Conservation (phyloP, 805 yeast species). For the Yarrowia sp. region DNA sequence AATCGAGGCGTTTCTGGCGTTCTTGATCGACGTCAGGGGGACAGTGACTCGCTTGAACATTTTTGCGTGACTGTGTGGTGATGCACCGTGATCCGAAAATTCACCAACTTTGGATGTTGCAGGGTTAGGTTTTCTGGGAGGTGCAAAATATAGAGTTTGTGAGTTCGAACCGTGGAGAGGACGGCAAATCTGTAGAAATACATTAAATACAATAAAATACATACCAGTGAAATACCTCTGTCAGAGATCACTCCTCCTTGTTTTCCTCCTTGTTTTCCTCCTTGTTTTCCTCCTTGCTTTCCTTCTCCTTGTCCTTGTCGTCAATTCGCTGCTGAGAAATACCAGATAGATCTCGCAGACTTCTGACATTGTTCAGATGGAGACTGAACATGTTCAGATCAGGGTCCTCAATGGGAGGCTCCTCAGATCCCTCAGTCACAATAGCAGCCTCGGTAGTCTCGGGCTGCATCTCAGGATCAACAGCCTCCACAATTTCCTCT, state of each 20-base stretch:
- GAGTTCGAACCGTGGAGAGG: neutral
- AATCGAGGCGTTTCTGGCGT: slow-evolving; percentile 36
- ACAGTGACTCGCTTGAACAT: slow-evolving; percentile 38
- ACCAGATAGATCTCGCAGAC: slow-evolving; percentile 29
- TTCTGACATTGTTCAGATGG: slow-evolving; percentile 31
- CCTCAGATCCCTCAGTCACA: neutral
- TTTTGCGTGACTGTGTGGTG: slow-evolving; percentile 11
- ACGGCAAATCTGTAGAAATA: neutral
- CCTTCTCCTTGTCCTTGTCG: slow-evolving; percentile 11
- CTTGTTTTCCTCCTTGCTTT: neutral
- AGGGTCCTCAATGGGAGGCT: slow-evolving; percentile 12
- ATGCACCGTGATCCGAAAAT: slow-evolving; percentile 32
- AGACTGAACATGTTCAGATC: slow-evolving; percentile 34
- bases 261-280: neutral
- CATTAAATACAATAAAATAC: slow-evolving; percentile 20
- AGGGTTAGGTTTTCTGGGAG: slow-evolving; percentile 17
- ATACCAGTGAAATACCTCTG: neutral
- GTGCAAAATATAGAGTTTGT: neutral
- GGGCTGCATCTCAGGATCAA: slow-evolving; percentile 17
- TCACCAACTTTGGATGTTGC: slow-evolving; percentile 6
- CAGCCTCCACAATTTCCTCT: slow-evolving; percentile 24
- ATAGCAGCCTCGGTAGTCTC: slow-evolving; percentile 21
- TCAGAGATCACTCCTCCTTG: neutral
- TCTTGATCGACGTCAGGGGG: slow-evolving; percentile 37
- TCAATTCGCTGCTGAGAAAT: slow-evolving; percentile 34